phyloP scores from a whole-genome alignment of 331 rosid genomes.

The Pyrus hybrid region DNA sequence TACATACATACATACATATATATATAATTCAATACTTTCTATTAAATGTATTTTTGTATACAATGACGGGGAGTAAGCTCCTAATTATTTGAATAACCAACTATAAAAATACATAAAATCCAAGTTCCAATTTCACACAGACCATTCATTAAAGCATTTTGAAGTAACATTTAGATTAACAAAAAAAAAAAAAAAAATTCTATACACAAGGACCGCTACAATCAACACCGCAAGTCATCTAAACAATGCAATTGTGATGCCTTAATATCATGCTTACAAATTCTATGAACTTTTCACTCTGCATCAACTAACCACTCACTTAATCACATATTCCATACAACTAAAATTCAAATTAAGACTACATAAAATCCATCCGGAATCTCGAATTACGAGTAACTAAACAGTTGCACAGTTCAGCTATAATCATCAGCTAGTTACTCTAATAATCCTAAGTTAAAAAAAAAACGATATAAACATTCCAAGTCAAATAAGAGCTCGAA shows the following conservation, averaged over 20 bases:
- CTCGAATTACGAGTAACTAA: background rate
- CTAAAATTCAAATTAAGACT: background rate
- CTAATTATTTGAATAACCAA: background rate
- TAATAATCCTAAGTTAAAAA: background rate
- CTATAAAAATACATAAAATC: background rate
- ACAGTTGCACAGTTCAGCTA: background rate
- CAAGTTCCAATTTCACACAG: background rate
- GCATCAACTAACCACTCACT: background rate
- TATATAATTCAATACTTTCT: too few species aligned
- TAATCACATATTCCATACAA: background rate
- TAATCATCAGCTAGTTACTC: background rate
- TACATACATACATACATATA: too few species aligned
- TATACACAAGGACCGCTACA: background rate
- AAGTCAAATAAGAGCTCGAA: conserved; percentile 2
- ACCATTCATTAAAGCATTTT: background rate
- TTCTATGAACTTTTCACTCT: background rate
- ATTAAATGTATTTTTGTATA: background rate
- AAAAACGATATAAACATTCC: background rate
- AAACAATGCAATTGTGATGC: background rate
- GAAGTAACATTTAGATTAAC: background rate
- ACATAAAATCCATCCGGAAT: background rate
- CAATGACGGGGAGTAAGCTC: background rate
- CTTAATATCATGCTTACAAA: background rate
- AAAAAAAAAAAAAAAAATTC: background rate
- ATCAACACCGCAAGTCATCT: background rate